Evolutionary conservation across 2,329 filamentous ascomycete species (phyloP), one percentile per base, ranked within the genome.

Genomic region (Diplodia intermedia): DNA sequence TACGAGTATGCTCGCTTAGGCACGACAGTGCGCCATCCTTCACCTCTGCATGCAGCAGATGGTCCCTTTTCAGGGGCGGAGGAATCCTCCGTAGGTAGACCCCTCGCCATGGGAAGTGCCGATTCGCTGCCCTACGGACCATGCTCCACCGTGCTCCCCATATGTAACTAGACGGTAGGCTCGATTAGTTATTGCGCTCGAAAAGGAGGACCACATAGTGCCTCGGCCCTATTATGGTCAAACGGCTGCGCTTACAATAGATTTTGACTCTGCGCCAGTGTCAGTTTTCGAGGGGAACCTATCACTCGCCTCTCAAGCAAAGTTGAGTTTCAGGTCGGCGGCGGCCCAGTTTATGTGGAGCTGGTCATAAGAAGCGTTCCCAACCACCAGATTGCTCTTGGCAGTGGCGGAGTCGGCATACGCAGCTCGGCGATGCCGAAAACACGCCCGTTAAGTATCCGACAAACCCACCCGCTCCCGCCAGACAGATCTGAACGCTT

Each of bases 1-100:
- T 53, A 53, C 50, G 50, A 53, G 50, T 18, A 26, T 14, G 50
- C 50, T 53, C 50, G 50, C 50, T 53, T 53, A 29, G 26, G 4
- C 1, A 12, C 9, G 50, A 53, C 50, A 53, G 20, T 53, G 50
- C 20, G 50, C 50, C 23, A 20, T 47, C 18, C 18, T 18, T 9
- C 18, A 8, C n/a, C 43, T 23, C 23, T 47, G 18, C 18, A 47
- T 47, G 43, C 43, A 47, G 43, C 43, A 47, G n/a, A 20, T 47
- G 43, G 43, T 47, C 43, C 18, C 18, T 47, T 20, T 2, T 47
- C 18, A 47, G 43, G 43, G 43, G 43, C 8, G 18, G 43, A n/a
- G 20, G 18, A 47, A 47, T 47, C 43, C 43, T 47, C n/a, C 43
- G 9, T 20, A 47, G 43, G 43, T 9, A 47, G 18, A 2, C 18